Percentiles rank a stretch among this genome's conserved stretches.
These are phyloP conservation scores for Phytophthora pini DNA, from an alignment of 352 stramenopile genomes.

Conservation along the genomic window DNA sequence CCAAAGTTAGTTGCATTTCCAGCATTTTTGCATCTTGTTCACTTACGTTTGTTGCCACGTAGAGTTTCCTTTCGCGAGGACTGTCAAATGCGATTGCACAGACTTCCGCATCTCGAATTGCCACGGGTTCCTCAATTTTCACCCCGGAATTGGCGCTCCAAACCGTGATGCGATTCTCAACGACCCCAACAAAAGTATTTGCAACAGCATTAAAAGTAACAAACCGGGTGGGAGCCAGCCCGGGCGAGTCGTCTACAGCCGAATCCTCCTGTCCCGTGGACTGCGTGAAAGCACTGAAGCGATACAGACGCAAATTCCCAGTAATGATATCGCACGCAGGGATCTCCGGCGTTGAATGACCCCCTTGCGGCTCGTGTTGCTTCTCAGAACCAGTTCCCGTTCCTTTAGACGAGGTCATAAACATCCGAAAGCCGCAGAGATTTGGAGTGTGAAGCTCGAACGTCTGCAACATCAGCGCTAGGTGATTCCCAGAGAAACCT, in stretches of 20 bases:
- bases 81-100: constrained; percentile 68
- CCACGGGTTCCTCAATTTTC: constrained; percentile 62
- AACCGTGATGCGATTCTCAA: constrained; percentile 67
- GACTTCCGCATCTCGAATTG: constrained; percentile 55
- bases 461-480: constrained; percentile 46
- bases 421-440: constrained; percentile 54
- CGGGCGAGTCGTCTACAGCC: constrained; percentile 29
- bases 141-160: constrained; percentile 71
- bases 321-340: constrained; percentile 56
- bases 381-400: constrained; percentile 15
- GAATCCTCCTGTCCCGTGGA: constrained; percentile 23
- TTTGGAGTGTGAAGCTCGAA: constrained; percentile 59
- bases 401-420: constrained; percentile 32
- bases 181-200: constrained; percentile 66
- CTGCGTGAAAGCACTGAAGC: constrained; percentile 55
- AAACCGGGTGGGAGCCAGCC: constrained; percentile 36
- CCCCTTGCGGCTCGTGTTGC: constrained; percentile 16
- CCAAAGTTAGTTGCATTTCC: neutral
- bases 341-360: constrained; percentile 19
- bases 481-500: constrained; percentile 42
- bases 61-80: constrained; percentile 72
- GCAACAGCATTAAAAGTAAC: constrained; percentile 67
- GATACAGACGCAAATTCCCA: constrained; percentile 59
- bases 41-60: constrained; percentile 68
- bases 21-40: neutral